Base-by-base conservation (phyloP, 768 basidiomycete genomes). In the Tulasnella sp. region DNA sequence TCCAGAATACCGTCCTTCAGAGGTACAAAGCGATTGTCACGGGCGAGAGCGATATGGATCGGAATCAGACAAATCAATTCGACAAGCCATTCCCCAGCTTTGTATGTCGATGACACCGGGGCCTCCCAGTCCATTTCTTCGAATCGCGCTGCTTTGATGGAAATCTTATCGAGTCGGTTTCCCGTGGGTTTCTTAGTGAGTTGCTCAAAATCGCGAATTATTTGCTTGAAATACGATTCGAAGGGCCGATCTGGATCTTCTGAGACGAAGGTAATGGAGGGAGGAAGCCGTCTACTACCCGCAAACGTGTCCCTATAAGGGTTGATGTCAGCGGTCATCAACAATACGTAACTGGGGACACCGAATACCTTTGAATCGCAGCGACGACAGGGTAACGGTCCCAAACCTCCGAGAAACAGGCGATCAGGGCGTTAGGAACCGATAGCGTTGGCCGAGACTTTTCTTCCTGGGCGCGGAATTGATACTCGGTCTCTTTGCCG, bases 1-100 rank as follows among this genome's bases (percentile, higher is more conserved):
- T 79, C 80, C 39, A 67, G 71, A 0, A 81, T 27, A 0, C 77
- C 77, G 62, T 82, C 79, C 54, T 79, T 80, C 19, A 82, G 66
- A 0, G 81, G 81, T 6, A 82, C 60, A 58, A 82, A 82, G 0
- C 78, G 69, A 61, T 82, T 83, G 45, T 81, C 79, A 12, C 71
- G 70, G 2, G 78, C 76, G 21, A 83, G 63, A 0, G 80, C 81
- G 29, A 82, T 71, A 29, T 83, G 81, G 27, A 82, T 81, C 0
- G 81, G 81, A 41, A 82, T 81, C 29, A 82, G 67, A 56, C 81
- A 82, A 1, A 82, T 59, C 6, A 82, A 64, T 12, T 80, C 76
- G 0, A 77, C 78, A 0, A 82, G 64, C 82, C 82, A 82, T 64
- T 83, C 79, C 34, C 81, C 81, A 0, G 71, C 70, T 14, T 69